Conservation (phyloP, 106 monocot genomes). For the Allium sativum region DNA sequence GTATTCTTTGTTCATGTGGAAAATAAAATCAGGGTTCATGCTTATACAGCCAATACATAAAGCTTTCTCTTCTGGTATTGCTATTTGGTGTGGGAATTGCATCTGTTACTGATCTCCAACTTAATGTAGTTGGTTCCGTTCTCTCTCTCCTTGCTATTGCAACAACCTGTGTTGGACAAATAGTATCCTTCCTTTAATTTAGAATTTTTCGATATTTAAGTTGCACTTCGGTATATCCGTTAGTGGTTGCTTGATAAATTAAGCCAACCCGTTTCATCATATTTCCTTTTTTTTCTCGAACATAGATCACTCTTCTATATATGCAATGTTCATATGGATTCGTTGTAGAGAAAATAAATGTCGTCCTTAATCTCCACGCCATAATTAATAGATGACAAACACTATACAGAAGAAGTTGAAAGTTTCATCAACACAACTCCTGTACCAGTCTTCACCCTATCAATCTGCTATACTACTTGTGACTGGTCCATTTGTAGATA, state of each 20-base stretch:
- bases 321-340: too few relatives aligned
- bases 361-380: not conserved
- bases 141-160: conserved; percentile 62
- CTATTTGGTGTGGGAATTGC: conserved; percentile 83
- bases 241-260: too few relatives aligned
- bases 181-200: conserved; percentile 57
- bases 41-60: conserved; percentile 49
- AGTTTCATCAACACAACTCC: conserved; percentile 72
- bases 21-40: not conserved
- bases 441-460: conserved; percentile 77
- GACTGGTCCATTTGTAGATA: conserved; percentile 66
- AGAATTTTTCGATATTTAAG: too few relatives aligned
- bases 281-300: too few relatives aligned
- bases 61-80: conserved; percentile 54
- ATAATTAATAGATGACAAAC: conserved; percentile 46
- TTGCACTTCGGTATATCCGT: too few relatives aligned
- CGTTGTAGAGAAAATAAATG: too few relatives aligned
- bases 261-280: too few relatives aligned
- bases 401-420: conserved; percentile 66
- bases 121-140: conserved; percentile 74
- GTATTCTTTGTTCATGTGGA: too few relatives aligned
- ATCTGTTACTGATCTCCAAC: conserved; percentile 71
- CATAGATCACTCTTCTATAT: too few relatives aligned
- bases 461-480: conserved; percentile 53
- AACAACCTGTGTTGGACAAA: conserved; percentile 80